Evolutionary conservation across 441 rosid species (phyloP).

Genomic region (Erodium trifolium): DNA sequence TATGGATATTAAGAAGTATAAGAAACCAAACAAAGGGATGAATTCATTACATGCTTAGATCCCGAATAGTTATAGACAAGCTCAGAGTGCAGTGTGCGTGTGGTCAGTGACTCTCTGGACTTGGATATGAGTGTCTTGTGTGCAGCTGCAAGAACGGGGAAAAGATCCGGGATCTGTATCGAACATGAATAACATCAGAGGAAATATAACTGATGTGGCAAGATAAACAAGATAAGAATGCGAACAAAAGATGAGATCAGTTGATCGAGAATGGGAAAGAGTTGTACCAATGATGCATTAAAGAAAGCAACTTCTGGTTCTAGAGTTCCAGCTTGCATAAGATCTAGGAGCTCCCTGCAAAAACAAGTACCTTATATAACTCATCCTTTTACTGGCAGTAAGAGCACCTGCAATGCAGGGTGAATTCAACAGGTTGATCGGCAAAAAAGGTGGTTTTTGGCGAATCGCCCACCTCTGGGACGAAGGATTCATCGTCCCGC

Average conservation of each 20-base stretch:
- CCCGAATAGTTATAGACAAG: slow-evolving; percentile 81
- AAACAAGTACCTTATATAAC: not conserved
- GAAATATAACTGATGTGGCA: not conserved
- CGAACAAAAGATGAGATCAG: not conserved
- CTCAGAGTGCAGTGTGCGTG: slow-evolving; percentile 86
- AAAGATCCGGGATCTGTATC: slow-evolving; percentile 63
- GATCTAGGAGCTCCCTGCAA: slow-evolving; percentile 61
- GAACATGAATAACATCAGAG: too few relatives aligned
- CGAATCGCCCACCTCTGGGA: too few relatives aligned
- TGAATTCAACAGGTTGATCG: too few relatives aligned
- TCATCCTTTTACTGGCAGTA: too few relatives aligned
- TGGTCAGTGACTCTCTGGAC: slow-evolving; percentile 65
- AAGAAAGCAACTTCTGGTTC: slow-evolving; percentile 73
- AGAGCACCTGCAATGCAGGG: too few relatives aligned
- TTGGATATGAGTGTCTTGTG: slow-evolving; percentile 65
- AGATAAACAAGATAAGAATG: slow-evolving; percentile 10
- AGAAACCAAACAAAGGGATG: not conserved
- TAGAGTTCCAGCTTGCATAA: slow-evolving; percentile 59
- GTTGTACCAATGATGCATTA: slow-evolving; percentile 61
- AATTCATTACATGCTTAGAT: slow-evolving; percentile 62
- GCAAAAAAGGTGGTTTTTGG: too few relatives aligned
- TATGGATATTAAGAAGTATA: slow-evolving; percentile 6
- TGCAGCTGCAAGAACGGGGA: slow-evolving; percentile 83
- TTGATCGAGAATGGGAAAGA: not conserved
- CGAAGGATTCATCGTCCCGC: too few relatives aligned